Base-by-base conservation (phyloP, 192 early-diverging fungal genomes). In the Gamsiella multidivaricata region DNA sequence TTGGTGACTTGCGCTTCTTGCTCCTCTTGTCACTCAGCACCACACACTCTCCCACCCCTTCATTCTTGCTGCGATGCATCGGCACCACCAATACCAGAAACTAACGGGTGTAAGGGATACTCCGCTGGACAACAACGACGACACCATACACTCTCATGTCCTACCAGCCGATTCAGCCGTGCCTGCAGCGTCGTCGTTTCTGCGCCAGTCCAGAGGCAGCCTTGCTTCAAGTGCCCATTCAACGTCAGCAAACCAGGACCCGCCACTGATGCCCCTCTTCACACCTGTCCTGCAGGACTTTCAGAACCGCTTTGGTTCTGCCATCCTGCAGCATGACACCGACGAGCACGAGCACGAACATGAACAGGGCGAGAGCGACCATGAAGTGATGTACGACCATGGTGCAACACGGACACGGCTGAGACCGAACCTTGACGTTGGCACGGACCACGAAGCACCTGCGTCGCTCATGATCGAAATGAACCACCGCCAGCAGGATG, bases 391-490 rank as follows among this genome's bases (percentile, higher is more conserved):
- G n/a, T 23, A 71, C 10, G 52, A 70, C 22, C 41, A 70, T 5
- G 69, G n/a, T n/a, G n/a, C n/a, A n/a, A 71, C 10, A 14, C 37
- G n/a, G 68, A 61, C 5, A 28, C 28, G 43, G 22, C 64, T 29
- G 23, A 34, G 65, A 42, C 52, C 29, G 26, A 60, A 61, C 31
- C 28, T 51, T 15, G 73, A 76, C 36, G 15, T 68, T 56, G 73
- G 73, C 45, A 78, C 69, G 52, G 83, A 85, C 59, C 82, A 83
- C 29, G 89, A 89, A 53, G 88, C 85, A 8, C 89, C 90, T 9
- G 82, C 85, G 25, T 91, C 90, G 3, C 72, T 93, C 25, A 80
- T 89, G 62, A 83, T 89, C 42, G 91, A 92, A 67, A 85, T 85
- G 82, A 80, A 76, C 37, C 59, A 69, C 31, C 54, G 61, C 20